Percentiles rank a stretch among this genome's conserved stretches.
These are phyloP conservation scores for Cladobotryum protrusum DNA, from an alignment of 2,329 filamentous ascomycete genomes.

Conservation along the genomic window DNA sequence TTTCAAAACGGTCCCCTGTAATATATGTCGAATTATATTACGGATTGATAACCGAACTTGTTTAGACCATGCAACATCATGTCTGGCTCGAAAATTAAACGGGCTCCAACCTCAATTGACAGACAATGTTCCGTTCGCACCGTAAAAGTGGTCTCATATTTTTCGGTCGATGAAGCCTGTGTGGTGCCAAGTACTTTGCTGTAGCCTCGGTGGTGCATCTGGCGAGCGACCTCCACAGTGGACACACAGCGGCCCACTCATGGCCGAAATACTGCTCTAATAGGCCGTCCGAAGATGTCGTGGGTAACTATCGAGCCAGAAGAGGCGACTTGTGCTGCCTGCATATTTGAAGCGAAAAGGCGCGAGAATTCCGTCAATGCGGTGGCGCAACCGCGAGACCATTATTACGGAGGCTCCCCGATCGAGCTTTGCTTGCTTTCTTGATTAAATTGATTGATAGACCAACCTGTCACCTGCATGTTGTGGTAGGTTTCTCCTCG, in stretches of 20 bases:
- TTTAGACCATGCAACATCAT: background rate
- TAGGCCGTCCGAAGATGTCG: too few species aligned
- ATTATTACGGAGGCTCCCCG: too few species aligned
- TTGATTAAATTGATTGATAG: too few species aligned
- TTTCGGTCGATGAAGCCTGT: constrained; percentile 6
- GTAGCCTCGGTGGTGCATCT: background rate
- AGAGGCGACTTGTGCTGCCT: too few species aligned
- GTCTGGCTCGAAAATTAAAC: too few species aligned
- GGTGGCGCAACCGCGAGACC: too few species aligned
- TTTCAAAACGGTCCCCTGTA: background rate
- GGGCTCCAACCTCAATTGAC: background rate
- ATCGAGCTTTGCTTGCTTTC: too few species aligned
- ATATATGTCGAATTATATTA: background rate
- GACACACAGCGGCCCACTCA: constrained; percentile 3
- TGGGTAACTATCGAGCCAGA: background rate
- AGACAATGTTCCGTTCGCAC: background rate
- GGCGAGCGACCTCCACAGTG: constrained; percentile 8
- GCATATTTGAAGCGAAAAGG: too few species aligned
- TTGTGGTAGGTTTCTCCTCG: too few species aligned
- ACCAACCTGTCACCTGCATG: too few species aligned
- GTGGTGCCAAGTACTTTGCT: constrained; percentile 7
- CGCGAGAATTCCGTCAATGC: too few species aligned
- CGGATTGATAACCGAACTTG: background rate
- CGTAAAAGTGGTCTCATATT: constrained; percentile 5
- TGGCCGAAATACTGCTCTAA: constrained; percentile 3